phyloP scores from a whole-genome alignment of 371 early-diverging fungal species.

The Chytridium lagenaria region DNA sequence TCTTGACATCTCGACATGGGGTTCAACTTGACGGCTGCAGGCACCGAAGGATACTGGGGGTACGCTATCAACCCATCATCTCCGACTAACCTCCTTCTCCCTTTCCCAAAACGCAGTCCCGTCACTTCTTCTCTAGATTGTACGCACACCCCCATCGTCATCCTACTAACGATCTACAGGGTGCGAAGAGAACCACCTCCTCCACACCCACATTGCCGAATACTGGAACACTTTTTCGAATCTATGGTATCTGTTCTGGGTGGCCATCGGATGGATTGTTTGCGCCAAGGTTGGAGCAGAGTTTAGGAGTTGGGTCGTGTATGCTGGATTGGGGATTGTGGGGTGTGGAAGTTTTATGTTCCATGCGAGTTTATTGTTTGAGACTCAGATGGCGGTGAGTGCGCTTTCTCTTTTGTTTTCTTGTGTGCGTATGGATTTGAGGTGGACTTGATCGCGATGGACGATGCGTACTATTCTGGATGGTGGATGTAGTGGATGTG shows the following conservation, averaged over 20 bases:
- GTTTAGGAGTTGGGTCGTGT: not conserved
- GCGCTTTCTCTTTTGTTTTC: conserved; percentile 9
- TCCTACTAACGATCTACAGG: conserved; percentile 37
- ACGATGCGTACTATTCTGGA: no score
- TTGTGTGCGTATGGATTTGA: not conserved
- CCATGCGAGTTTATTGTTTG: conserved; percentile 80
- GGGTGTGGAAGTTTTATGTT: conserved; percentile 74
- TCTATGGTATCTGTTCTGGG: conserved; percentile 34
- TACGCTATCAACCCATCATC: conserved; percentile 3
- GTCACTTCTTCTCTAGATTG: not conserved
- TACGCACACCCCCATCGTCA: not conserved
- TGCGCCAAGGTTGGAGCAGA: not conserved
- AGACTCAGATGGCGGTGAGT: conserved; percentile 68
- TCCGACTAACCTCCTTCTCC: not conserved
- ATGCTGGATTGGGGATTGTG: conserved; percentile 41
- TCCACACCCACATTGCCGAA: conserved; percentile 70
- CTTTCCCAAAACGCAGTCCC: not conserved
- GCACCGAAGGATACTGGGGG: conserved; percentile 40
- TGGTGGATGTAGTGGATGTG: no score
- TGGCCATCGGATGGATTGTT: not conserved
- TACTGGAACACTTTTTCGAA: conserved; percentile 77
- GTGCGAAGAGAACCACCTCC: conserved; percentile 65
- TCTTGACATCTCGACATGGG: no score
- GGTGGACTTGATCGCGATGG: not conserved
- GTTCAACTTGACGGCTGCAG: conserved; percentile 29